Evolutionary conservation across 2,329 filamentous ascomycete genomes (phyloP).

Genomic region (Talaromyces albobiverticillius): DNA sequence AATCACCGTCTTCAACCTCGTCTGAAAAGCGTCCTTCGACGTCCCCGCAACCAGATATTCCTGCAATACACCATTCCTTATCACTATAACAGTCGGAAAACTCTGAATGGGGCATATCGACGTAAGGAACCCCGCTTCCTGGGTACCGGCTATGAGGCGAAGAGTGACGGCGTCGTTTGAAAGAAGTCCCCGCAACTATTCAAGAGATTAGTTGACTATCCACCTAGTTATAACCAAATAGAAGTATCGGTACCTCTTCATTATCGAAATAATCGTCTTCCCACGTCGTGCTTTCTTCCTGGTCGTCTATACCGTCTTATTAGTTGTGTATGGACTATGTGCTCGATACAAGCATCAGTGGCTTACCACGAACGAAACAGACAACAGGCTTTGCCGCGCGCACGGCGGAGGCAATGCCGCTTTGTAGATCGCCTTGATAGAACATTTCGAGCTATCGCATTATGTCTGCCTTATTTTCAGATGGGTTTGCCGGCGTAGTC

Average conservation of each 20-base stretch:
- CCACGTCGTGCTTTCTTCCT: slow-evolving; percentile 68
- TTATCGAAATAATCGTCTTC: slow-evolving; percentile 64
- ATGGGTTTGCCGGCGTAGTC: neutral
- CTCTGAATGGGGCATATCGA: slow-evolving; percentile 79
- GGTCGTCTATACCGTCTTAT: slow-evolving; percentile 55
- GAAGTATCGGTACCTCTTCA: slow-evolving; percentile 27
- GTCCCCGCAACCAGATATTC: slow-evolving; percentile 70
- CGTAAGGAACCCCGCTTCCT: slow-evolving; percentile 76
- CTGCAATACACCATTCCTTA: slow-evolving; percentile 73
- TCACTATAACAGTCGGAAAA: slow-evolving; percentile 75
- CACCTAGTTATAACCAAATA: slow-evolving; percentile 3
- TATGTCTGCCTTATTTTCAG: neutral
- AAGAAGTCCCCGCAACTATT: slow-evolving; percentile 57
- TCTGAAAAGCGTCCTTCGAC: slow-evolving; percentile 64
- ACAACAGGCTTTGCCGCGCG: slow-evolving; percentile 73
- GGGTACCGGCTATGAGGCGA: slow-evolving; percentile 67
- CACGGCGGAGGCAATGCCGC: slow-evolving; percentile 74
- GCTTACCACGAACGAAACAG: slow-evolving; percentile 76
- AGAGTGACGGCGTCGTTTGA: slow-evolving; percentile 65
- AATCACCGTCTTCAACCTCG: slow-evolving; percentile 47
- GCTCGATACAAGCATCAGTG: slow-evolving; percentile 17
- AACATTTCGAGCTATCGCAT: slow-evolving; percentile 60
- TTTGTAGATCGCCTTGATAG: slow-evolving; percentile 74
- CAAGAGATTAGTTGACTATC: slow-evolving; percentile 15
- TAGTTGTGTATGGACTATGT: slow-evolving; percentile 15